Base-by-base conservation (phyloP, 352 stramenopile genomes). In the Globisporangium recalcitrans region DNA sequence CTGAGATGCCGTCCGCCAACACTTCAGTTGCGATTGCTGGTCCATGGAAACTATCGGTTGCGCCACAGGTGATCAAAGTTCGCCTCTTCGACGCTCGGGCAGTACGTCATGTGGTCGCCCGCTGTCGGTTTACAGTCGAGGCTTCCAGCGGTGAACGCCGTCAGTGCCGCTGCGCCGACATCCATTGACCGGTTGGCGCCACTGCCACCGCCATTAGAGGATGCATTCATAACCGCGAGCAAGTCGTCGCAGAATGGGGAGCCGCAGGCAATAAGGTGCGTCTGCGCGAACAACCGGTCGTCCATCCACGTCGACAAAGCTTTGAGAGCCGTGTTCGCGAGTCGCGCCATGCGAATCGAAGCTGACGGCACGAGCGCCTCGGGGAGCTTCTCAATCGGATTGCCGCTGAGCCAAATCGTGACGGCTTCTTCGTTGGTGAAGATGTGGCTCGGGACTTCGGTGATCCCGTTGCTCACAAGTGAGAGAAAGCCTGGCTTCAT, bases 401-500 rank as follows among this genome's bases (percentile, higher is more conserved):
- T 67, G 34, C 34, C 47, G 54, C 32, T 67, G 54, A 67, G 54
- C 55, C 62, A 67, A 31, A 67, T 49, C 21, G 62, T 59, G 16
- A 53, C n/a, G 4, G 62, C 62, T 1, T 52, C 16, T 4, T 34
- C 27, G 31, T 63, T 67, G 44, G 62, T 67, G 31, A 67, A 67
- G 5, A 67, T 27, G 8, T 27, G 51, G 13, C 14, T 42, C 22
- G 62, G 54, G n/a, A 67, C 7, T 31, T 56, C 44, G 13, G 54
- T 44, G 56, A 67, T 63, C 24, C 38, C 13, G 38, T 72, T 76
- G 0, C 63, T 58, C 14, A 62, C 66, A 21, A 80, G 38, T 0
- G 72, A 62, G 13, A 79, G 10, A 22, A 71, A 79, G 0, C 16
- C 44, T 0, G 63, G 51, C n/a, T 68, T 16, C 13, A 80, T 16